These are phyloP conservation scores for Vitis hybrid DNA, from an alignment of 177 flowering plant species.

Conservation along the genomic window DNA sequence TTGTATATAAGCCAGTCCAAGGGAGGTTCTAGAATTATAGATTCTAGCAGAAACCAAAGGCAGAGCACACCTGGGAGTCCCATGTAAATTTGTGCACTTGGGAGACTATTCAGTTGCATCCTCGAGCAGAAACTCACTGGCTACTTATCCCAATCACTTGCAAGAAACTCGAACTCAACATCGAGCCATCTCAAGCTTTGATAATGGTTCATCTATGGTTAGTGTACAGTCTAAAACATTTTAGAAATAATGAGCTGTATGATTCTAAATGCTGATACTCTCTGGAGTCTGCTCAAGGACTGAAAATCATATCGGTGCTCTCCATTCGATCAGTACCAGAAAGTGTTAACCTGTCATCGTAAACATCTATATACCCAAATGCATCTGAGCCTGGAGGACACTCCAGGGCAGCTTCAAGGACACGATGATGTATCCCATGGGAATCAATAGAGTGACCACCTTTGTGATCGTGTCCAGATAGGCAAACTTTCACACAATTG, in stretches of 20 bases:
- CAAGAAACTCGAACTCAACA: background rate
- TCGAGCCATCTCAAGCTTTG: background rate
- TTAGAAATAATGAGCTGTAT: conserved; percentile 7
- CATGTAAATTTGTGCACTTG: too few species aligned
- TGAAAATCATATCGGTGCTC: conserved; percentile 65
- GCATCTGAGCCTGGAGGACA: conserved; percentile 89
- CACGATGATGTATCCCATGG: conserved; percentile 80
- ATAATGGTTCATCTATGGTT: background rate
- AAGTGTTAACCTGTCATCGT: conserved; percentile 60
- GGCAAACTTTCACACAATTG: conserved; percentile 79
- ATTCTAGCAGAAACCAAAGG: too few species aligned
- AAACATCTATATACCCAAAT: conserved; percentile 76
- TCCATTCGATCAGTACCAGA: conserved; percentile 63
- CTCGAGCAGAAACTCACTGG: background rate
- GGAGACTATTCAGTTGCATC: background rate
- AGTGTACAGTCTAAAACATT: conserved; percentile 7
- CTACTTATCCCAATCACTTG: background rate
- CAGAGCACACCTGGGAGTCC: too few species aligned
- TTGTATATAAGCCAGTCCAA: too few species aligned
- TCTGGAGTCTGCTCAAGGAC: conserved; percentile 12
- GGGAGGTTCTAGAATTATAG: too few species aligned
- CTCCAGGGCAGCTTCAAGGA: conserved; percentile 91
- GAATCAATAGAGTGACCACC: conserved; percentile 83
- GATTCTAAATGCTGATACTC: background rate
- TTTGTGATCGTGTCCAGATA: conserved; percentile 89